Percentiles rank a stretch among this genome's conserved stretches.
Evolutionary conservation across 768 basidiomycete genomes (phyloP).

Genomic region (Tephrocybe sp.): DNA sequence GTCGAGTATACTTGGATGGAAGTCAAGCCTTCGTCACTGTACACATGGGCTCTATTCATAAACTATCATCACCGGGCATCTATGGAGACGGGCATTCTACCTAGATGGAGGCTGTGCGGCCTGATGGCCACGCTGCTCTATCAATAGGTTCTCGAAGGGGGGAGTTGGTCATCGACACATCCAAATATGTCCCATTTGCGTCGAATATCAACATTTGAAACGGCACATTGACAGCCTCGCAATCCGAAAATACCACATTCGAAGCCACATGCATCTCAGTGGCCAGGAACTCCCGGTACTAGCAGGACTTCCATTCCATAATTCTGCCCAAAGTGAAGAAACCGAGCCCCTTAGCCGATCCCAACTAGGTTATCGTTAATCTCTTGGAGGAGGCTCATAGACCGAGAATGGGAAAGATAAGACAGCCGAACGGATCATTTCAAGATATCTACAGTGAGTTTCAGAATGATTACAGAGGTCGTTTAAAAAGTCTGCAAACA

Average conservation of each 20-base stretch:
- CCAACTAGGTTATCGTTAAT: conserved; percentile 62
- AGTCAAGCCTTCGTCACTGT: no score
- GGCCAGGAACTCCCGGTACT: conserved; percentile 41
- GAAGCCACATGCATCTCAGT: conserved; percentile 41
- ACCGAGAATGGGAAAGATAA: conserved; percentile 58
- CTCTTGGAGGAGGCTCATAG: conserved; percentile 71
- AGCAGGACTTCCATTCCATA: conserved; percentile 4
- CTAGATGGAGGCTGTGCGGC: conserved; percentile 6
- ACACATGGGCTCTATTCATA: no score
- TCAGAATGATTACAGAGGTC: conserved; percentile 9
- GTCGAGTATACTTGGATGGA: no score
- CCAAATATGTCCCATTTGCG: neutral
- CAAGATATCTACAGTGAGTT: conserved; percentile 60
- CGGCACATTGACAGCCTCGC: conserved; percentile 12
- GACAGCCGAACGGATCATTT: conserved; percentile 84
- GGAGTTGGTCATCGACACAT: conserved; percentile 17
- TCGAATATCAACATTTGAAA: neutral
- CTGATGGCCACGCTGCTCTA: conserved; percentile 6
- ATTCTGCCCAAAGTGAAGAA: no score
- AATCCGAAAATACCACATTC: conserved; percentile 28
- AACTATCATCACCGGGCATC: no score
- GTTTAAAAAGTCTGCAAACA: conserved; percentile 15
- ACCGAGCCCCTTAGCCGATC: no score
- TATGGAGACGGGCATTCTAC: neutral
- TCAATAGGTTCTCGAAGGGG: conserved; percentile 15